A percentile compares a stretch with the other conserved stretches of the same genome.
Evolutionary conservation across 1,284 basidiomycete genomes (phyloP).

Genomic region (Anthracocystis panici-leucophaei): DNA sequence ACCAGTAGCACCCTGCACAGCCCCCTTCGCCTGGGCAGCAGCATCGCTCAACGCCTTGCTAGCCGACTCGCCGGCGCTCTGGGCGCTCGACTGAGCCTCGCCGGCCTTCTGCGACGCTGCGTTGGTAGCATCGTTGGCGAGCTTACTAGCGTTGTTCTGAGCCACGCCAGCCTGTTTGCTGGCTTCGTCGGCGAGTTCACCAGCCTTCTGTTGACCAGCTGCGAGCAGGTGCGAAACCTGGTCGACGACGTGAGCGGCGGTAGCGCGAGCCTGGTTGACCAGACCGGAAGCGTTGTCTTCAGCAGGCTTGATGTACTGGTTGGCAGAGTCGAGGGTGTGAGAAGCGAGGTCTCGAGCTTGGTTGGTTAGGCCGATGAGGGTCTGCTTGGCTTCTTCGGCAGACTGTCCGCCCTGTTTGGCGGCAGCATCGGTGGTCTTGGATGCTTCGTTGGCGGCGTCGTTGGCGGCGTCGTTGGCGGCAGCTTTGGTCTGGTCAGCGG

Average conservation of each 20-base stretch:
- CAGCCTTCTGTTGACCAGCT: slow-evolving; percentile 46
- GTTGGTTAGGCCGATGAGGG: slow-evolving; percentile 46
- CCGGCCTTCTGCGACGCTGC: slow-evolving; percentile 39
- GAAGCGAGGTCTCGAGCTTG: slow-evolving; percentile 55
- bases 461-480: slow-evolving; percentile 50
- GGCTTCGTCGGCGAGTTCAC: slow-evolving; percentile 46
- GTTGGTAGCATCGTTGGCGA: slow-evolving; percentile 26
- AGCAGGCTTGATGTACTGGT: slow-evolving; percentile 59
- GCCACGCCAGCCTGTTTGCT: slow-evolving; percentile 37
- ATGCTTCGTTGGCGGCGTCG: slow-evolving; percentile 50
- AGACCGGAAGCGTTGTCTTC: slow-evolving; percentile 40
- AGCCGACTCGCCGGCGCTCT: slow-evolving; percentile 34
- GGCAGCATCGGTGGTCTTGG: slow-evolving; percentile 36
- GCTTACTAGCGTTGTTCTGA: slow-evolving; percentile 15
- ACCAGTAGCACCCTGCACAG: slow-evolving; percentile 38
- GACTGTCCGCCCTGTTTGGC: slow-evolving; percentile 50
- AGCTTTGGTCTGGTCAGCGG: slow-evolving; percentile 47
- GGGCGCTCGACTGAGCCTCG: slow-evolving; percentile 25
- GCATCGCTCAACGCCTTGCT: slow-evolving; percentile 49
- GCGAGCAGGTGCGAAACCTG: slow-evolving; percentile 41
- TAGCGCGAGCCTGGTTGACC: slow-evolving; percentile 46
- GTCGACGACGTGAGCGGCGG: slow-evolving; percentile 48
- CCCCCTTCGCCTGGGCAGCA: slow-evolving; percentile 48
- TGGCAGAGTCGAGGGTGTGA: slow-evolving; percentile 55
- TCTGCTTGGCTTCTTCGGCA: slow-evolving; percentile 55